Percentiles rank a stretch among this genome's conserved stretches.
phyloP scores from a whole-genome alignment of 169 alveolate species.

The Neospora caninum region DNA sequence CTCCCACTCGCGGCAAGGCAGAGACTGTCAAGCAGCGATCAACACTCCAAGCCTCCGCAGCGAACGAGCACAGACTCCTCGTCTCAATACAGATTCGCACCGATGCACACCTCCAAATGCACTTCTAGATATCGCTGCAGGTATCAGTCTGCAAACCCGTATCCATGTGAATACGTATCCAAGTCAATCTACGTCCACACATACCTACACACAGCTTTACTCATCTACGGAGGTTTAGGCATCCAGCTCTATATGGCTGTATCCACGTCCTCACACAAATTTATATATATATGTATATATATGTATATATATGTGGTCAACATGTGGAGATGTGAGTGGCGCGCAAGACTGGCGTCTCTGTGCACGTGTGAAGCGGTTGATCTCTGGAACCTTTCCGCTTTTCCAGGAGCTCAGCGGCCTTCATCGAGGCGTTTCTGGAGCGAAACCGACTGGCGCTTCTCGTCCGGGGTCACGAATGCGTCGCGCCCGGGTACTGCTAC shows the following conservation, averaged over 20 bases:
- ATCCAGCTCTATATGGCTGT: background rate
- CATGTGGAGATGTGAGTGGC: no score
- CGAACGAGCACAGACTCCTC: no score
- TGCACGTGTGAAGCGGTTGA: background rate
- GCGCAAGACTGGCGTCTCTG: no score
- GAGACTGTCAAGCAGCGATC: no score
- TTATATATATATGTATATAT: background rate
- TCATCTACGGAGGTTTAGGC: background rate
- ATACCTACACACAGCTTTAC: background rate
- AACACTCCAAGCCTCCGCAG: no score
- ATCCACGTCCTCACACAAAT: background rate
- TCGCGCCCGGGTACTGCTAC: slow-evolving; percentile 11
- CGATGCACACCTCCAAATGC: no score
- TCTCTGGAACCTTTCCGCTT: no score
- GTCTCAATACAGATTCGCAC: no score
- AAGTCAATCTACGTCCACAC: no score
- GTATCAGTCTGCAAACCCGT: no score
- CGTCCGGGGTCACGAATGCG: slow-evolving; percentile 42
- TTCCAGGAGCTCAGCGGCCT: background rate
- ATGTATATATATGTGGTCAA: background rate
- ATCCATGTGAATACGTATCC: no score
- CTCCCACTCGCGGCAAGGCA: background rate
- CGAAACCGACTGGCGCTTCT: slow-evolving; percentile 15
- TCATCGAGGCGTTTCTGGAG: background rate
- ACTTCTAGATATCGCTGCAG: no score